Conservation (phyloP, 169 alveolate species). For the Plasmodium inui region DNA sequence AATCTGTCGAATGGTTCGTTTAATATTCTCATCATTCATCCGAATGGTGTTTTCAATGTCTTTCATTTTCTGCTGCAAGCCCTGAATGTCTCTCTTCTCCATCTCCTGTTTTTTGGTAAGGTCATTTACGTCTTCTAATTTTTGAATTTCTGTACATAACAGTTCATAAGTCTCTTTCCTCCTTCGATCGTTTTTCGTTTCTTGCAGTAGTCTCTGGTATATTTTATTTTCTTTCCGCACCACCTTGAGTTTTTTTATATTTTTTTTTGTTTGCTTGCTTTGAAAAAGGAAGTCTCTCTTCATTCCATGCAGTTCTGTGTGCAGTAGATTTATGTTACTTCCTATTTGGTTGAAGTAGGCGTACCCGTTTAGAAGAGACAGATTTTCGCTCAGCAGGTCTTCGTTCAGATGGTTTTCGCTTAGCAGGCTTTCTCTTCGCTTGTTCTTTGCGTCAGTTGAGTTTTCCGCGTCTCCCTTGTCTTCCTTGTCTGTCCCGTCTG, state of each 20-base stretch:
- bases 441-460: not conserved
- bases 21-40: slow-evolving; percentile 32
- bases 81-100: slow-evolving; percentile 36
- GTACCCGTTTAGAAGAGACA: slow-evolving; percentile 59
- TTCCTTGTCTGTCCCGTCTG: not conserved
- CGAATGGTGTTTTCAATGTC: slow-evolving; percentile 24
- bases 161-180: slow-evolving; percentile 62
- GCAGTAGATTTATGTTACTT: slow-evolving; percentile 41
- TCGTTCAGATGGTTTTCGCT: slow-evolving; percentile 50
- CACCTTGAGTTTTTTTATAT: slow-evolving; percentile 20
- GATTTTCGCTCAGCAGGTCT: slow-evolving; percentile 9
- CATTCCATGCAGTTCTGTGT: slow-evolving; percentile 40
- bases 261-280: slow-evolving; percentile 37
- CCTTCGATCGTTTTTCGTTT: slow-evolving; percentile 39
- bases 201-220: slow-evolving; percentile 21
- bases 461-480: not conserved
- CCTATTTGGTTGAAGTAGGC: slow-evolving; percentile 33
- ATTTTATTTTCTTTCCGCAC: slow-evolving; percentile 59
- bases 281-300: slow-evolving; percentile 39
- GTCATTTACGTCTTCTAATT: slow-evolving; percentile 48
- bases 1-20: slow-evolving; percentile 40
- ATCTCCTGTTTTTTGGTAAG: slow-evolving; percentile 37
- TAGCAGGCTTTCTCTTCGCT: not conserved
- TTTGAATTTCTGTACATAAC: slow-evolving; percentile 29
- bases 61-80: slow-evolving; percentile 37